These are phyloP conservation scores for Ascoidea tarda DNA, from an alignment of 805 yeast species.

Conservation along the genomic window DNA sequence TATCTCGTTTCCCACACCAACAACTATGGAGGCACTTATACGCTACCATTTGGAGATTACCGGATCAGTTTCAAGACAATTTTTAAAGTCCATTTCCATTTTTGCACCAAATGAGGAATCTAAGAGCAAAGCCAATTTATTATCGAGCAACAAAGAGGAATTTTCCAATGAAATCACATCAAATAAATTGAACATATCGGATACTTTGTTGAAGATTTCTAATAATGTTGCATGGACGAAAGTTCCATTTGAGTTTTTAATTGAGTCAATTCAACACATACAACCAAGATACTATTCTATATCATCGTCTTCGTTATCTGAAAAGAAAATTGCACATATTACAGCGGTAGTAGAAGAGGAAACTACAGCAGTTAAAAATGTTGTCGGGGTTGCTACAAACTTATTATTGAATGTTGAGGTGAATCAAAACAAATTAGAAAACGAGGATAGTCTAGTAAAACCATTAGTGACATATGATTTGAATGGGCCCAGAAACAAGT, in stretches of 20 bases:
- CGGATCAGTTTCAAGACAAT: constrained; percentile 89
- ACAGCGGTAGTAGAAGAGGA: constrained; percentile 86
- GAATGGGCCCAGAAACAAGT: constrained; percentile 67
- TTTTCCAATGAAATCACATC: constrained; percentile 55
- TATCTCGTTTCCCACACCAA: constrained; percentile 60
- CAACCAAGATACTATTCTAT: constrained; percentile 96
- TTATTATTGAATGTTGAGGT: constrained; percentile 61
- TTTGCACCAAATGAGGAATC: constrained; percentile 64
- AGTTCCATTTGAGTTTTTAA: constrained; percentile 73
- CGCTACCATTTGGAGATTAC: constrained; percentile 83
- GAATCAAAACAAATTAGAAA: constrained; percentile 32
- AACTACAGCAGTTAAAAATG: constrained; percentile 15
- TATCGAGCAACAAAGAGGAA: constrained; percentile 53
- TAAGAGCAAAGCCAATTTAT: constrained; percentile 30
- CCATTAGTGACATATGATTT: constrained; percentile 52
- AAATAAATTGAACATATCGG: constrained; percentile 59
- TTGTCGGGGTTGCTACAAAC: constrained; percentile 80
- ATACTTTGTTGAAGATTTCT: constrained; percentile 51
- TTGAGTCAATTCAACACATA: constrained; percentile 69
- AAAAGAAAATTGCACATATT: constrained; percentile 61
- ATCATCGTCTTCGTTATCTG: constrained; percentile 74
- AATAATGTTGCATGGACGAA: constrained; percentile 51
- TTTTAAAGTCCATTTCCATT: constrained; percentile 53
- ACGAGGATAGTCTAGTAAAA: constrained; percentile 15
- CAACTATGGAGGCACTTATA: constrained; percentile 77